A percentile compares a stretch with the other conserved stretches of the same genome.
These are phyloP conservation scores for Colletotrichum salicis DNA, from an alignment of 2,329 filamentous ascomycete genomes.

Conservation along the genomic window DNA sequence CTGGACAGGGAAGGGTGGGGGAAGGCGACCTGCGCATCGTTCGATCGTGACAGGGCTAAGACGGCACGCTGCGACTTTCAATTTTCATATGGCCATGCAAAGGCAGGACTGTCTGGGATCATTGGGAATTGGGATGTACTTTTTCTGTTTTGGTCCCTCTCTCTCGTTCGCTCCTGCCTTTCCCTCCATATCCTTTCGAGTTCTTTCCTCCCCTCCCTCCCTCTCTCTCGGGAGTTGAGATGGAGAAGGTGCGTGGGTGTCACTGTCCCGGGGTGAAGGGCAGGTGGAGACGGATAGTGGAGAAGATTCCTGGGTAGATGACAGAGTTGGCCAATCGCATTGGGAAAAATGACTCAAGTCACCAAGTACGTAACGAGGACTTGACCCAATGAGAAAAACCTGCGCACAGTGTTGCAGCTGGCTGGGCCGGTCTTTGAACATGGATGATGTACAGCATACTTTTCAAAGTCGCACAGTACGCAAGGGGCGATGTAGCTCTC, in stretches of 20 bases:
- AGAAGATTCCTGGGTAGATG: not conserved
- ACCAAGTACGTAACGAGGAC: not conserved
- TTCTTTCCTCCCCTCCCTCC: too few species aligned
- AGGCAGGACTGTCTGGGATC: not conserved
- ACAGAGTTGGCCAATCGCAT: constrained; percentile 23
- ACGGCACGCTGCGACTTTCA: not conserved
- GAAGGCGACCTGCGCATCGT: constrained; percentile 9
- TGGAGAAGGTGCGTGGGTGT: constrained; percentile 5
- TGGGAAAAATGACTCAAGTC: not conserved
- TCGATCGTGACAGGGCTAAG: constrained; percentile 12
- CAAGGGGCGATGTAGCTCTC: not conserved
- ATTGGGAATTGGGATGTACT: not conserved
- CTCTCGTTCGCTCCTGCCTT: not conserved
- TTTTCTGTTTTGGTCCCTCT: not conserved
- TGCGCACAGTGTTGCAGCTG: constrained; percentile 16
- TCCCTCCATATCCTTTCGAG: not conserved
- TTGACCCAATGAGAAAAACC: constrained; percentile 13
- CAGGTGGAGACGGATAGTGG: not conserved
- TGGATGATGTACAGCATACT: constrained; percentile 9
- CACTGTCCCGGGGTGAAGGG: not conserved
- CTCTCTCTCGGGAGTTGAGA: constrained; percentile 3
- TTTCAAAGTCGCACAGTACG: not conserved
- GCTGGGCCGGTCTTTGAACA: constrained; percentile 6
- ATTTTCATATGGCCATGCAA: not conserved
- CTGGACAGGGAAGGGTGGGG: constrained; percentile 2